A percentile compares a stretch with the other conserved stretches of the same genome.
Conservation (phyloP, 2,329 filamentous ascomycete genomes). For the Exophiala lecanii-corni region DNA sequence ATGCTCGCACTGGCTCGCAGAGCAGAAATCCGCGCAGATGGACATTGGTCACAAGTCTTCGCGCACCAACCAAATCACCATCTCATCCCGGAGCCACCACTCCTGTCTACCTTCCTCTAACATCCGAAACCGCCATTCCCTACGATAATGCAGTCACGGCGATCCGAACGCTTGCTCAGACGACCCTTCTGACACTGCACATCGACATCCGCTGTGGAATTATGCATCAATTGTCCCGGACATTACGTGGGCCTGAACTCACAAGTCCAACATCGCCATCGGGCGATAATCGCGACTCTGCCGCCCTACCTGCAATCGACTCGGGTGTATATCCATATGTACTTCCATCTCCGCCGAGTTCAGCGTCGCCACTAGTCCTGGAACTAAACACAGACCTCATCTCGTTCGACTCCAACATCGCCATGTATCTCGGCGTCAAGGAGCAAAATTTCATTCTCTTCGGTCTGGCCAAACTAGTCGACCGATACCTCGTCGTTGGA, state of each 20-base stretch:
- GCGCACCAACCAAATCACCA: conserved; percentile 18
- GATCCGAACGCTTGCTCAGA: conserved; percentile 74
- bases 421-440: conserved; percentile 63
- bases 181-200: conserved; percentile 78
- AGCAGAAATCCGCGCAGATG: conserved; percentile 59
- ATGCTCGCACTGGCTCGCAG: conserved; percentile 45
- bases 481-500: conserved; percentile 70
- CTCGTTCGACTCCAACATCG: conserved; percentile 78
- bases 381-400: conserved; percentile 77
- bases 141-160: conserved; percentile 85
- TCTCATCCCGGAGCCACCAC: conserved; percentile 29
- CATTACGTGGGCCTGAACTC: conserved; percentile 51
- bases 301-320: conserved; percentile 39
- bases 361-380: conserved; percentile 64
- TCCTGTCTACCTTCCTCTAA: conserved; percentile 80
- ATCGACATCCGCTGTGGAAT: conserved; percentile 83
- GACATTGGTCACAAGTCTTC: conserved; percentile 70
- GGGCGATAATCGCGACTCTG: conserved; percentile 42
- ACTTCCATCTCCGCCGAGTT: conserved; percentile 37
- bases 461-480: conserved; percentile 73
- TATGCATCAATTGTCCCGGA: conserved; percentile 68
- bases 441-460: conserved; percentile 72
- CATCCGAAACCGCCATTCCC: conserved; percentile 73
- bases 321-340: conserved; percentile 41
- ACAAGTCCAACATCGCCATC: conserved; percentile 28